Percentiles rank a stretch among this genome's conserved stretches.
Evolutionary conservation across 2,329 filamentous ascomycete genomes (phyloP).

Genomic region (Cercospora canescens): DNA sequence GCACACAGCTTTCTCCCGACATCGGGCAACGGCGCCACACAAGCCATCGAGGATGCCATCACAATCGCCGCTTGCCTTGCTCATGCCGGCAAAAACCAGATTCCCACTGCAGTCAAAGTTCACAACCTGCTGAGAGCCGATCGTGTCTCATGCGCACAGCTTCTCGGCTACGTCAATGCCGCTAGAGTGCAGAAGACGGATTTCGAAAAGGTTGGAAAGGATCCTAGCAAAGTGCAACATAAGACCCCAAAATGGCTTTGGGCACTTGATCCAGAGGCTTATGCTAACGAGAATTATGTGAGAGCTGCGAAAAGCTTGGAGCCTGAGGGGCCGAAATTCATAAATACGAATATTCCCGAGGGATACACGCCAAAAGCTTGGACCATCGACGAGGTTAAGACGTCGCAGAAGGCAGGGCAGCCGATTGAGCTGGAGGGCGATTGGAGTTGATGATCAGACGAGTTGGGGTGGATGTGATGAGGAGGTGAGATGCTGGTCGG

Average conservation of each 20-base stretch:
- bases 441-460: conserved; percentile 15
- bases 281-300: conserved; percentile 23
- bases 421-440: conserved; percentile 22
- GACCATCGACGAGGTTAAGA: conserved; percentile 25
- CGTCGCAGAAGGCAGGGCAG: conserved; percentile 19
- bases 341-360: conserved; percentile 25
- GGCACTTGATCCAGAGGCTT: conserved; percentile 22
- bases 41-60: conserved; percentile 55
- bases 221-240: conserved; percentile 18
- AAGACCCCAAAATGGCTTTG: conserved; percentile 27
- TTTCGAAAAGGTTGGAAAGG: conserved; percentile 15
- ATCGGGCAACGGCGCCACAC: conserved; percentile 55
- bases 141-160: conserved; percentile 25
- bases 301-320: conserved; percentile 16
- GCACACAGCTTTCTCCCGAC: conserved; percentile 57
- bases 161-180: conserved; percentile 27
- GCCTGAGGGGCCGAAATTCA: conserved; percentile 13
- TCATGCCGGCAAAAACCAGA: conserved; percentile 43
- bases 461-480: not conserved
- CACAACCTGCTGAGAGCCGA: conserved; percentile 36
- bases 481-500: not conserved
- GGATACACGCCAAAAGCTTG: conserved; percentile 18
- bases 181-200: conserved; percentile 27
- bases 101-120: conserved; percentile 34
- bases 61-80: conserved; percentile 49